These are phyloP conservation scores for Podaxis pistillaris DNA, from an alignment of 768 basidiomycete species.

Conservation along the genomic window DNA sequence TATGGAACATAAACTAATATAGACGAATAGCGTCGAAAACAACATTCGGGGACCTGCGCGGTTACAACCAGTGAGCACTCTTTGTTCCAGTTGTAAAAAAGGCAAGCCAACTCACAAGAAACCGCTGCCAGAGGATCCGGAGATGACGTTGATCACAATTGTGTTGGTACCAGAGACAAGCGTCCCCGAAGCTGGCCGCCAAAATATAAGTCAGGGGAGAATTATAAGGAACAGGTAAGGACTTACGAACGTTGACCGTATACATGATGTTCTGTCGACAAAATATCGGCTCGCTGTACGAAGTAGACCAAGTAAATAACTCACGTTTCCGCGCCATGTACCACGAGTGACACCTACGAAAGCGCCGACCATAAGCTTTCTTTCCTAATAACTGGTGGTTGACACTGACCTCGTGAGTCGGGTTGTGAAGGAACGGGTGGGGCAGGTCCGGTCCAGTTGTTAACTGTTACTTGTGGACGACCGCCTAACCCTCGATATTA, in stretches of 20 bases:
- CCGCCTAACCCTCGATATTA: constrained; percentile 21
- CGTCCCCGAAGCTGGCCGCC: constrained; percentile 25
- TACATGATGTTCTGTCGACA: constrained; percentile 31
- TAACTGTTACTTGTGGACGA: constrained; percentile 31
- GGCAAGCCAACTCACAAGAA: constrained; percentile 27
- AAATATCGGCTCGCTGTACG: background rate
- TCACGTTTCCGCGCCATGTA: constrained; percentile 36
- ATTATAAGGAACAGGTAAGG: background rate
- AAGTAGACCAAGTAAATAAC: background rate
- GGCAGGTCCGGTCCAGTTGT: constrained; percentile 28
- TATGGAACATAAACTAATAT: constrained; percentile 17
- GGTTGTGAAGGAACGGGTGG: constrained; percentile 31
- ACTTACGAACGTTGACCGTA: constrained; percentile 33
- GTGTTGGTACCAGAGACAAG: constrained; percentile 29
- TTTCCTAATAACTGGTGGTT: background rate
- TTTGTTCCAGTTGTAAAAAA: background rate
- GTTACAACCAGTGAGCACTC: background rate
- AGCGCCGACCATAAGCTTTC: background rate
- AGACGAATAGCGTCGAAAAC: constrained; percentile 31
- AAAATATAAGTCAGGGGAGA: background rate
- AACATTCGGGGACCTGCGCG: constrained; percentile 28
- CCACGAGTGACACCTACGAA: constrained; percentile 33
- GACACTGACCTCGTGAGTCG: constrained; percentile 27
- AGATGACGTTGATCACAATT: constrained; percentile 32
- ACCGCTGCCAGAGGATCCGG: constrained; percentile 31